Percentiles rank a stretch among this genome's conserved stretches.
Evolutionary conservation across 1,139 yeast genomes (phyloP).

Genomic region (Blastobotrys persicus): DNA sequence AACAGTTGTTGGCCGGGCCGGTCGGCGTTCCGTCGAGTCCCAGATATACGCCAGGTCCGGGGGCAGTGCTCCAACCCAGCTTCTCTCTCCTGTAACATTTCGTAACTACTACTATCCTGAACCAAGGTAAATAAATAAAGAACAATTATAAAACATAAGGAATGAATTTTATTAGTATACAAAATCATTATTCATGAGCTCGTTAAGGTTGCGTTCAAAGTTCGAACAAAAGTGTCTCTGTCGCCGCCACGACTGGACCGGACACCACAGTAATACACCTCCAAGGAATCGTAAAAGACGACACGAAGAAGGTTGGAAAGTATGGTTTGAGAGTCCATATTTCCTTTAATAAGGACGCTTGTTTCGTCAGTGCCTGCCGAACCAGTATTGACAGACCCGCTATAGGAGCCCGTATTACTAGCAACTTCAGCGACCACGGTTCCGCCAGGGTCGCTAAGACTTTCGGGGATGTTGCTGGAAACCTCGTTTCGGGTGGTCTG

Average conservation of each 20-base stretch:
- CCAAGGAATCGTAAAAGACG: conserved; percentile 18
- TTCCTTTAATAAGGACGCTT: not conserved
- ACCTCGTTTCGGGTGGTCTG: conserved; percentile 20
- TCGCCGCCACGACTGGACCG: conserved; percentile 17
- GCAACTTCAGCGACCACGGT: conserved; percentile 10
- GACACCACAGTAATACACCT: conserved; percentile 17
- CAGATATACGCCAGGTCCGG: too few relatives aligned
- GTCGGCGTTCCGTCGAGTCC: not conserved
- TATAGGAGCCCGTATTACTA: conserved; percentile 9
- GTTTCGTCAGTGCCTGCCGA: conserved; percentile 8
- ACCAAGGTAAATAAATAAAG: too few relatives aligned
- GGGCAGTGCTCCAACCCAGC: too few relatives aligned
- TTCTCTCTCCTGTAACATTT: too few relatives aligned
- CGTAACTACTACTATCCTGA: too few relatives aligned
- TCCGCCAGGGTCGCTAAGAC: conserved; percentile 12
- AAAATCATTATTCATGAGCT: conserved; percentile 4
- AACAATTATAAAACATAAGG: too few relatives aligned
- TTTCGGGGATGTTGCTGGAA: conserved; percentile 20
- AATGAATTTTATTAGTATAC: not conserved
- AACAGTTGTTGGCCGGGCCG: not conserved
- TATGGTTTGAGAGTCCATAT: conserved; percentile 7
- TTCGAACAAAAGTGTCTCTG: conserved; percentile 14
- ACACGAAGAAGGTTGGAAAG: conserved; percentile 15
- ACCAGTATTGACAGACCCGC: not conserved
- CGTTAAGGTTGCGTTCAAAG: conserved; percentile 8